Conservation (phyloP, 805 yeast genomes). For the Zygotorulaspora sp. region DNA sequence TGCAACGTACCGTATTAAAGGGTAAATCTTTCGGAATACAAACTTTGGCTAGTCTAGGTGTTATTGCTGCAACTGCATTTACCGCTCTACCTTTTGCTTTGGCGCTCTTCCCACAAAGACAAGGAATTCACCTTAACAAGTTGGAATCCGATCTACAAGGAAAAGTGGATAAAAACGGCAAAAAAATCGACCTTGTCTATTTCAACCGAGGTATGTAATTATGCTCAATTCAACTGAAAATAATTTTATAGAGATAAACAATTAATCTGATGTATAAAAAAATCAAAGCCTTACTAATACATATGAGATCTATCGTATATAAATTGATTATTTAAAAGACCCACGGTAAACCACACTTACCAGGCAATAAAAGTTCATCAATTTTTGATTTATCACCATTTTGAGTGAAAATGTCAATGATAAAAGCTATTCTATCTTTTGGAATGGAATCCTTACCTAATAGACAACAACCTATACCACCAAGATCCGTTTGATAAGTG, state of each 20-base stretch:
- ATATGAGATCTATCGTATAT: too few species aligned
- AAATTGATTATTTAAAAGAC: constrained; percentile 5
- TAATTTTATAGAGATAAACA: neutral
- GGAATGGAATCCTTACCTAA: constrained; percentile 17
- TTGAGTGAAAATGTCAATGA: constrained; percentile 14
- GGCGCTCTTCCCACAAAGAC: constrained; percentile 91
- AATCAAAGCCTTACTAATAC: too few species aligned
- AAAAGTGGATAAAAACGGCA: constrained; percentile 59
- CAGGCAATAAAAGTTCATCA: constrained; percentile 18
- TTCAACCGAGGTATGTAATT: constrained; percentile 89
- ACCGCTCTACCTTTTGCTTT: constrained; percentile 89
- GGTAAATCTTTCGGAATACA: constrained; percentile 63
- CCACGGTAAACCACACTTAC: constrained; percentile 17
- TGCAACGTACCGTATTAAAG: constrained; percentile 67
- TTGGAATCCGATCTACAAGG: constrained; percentile 63
- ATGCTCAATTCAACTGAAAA: neutral
- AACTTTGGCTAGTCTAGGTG: constrained; percentile 73
- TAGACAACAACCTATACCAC: constrained; percentile 78
- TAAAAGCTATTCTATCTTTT: constrained; percentile 6
- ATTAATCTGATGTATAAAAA: too few species aligned
- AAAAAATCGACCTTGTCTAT: constrained; percentile 54
- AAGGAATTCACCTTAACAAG: constrained; percentile 50
- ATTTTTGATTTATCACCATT: constrained; percentile 12
- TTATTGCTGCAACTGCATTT: constrained; percentile 81
- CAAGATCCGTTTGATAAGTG: constrained; percentile 73